Percentiles rank a stretch among this genome's conserved stretches.
Evolutionary conservation across 495 filamentous ascomycete genomes (phyloP).

Genomic region (Durotheca rogersii): DNA sequence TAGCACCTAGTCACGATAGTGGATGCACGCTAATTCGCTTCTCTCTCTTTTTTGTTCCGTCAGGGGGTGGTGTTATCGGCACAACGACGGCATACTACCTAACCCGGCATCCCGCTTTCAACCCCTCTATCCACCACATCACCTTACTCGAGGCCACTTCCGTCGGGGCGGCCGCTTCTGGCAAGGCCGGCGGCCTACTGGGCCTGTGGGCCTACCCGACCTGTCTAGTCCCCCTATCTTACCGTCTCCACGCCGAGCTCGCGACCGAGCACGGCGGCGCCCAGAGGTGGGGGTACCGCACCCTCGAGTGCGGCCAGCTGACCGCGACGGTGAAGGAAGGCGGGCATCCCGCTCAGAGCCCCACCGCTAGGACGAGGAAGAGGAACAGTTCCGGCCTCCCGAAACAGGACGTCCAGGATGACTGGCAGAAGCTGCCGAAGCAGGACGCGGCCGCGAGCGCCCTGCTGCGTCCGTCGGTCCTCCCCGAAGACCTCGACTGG

Average conservation of each 20-base stretch:
- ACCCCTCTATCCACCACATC: conserved; percentile 71
- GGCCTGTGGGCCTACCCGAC: conserved; percentile 91
- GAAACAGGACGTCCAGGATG: conserved; percentile 30
- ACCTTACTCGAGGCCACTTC: conserved; percentile 86
- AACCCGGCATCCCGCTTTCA: conserved; percentile 81
- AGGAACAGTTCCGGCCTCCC: conserved; percentile 24
- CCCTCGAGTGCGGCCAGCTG: conserved; percentile 73
- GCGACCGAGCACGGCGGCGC: conserved; percentile 82
- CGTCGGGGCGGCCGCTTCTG: conserved; percentile 88
- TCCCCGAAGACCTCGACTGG: conserved; percentile 88
- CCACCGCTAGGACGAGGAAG: conserved; percentile 27
- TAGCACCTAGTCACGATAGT: background rate
- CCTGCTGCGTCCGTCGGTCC: conserved; percentile 58
- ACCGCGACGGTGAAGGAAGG: conserved; percentile 54
- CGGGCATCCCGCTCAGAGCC: conserved; percentile 35
- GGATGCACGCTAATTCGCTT: conserved; percentile 17
- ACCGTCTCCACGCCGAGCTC: conserved; percentile 76
- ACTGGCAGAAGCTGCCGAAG: conserved; percentile 69
- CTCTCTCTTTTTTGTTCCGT: too few relatives aligned
- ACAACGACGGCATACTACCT: conserved; percentile 92
- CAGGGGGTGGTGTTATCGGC: conserved; percentile 94
- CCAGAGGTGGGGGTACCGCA: conserved; percentile 84
- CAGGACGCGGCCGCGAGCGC: conserved; percentile 61
- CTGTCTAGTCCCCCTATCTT: conserved; percentile 84
- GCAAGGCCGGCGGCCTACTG: conserved; percentile 91